Percentiles rank a stretch among this genome's conserved stretches.
phyloP scores from a whole-genome alignment of 148 eudicot genomes.

The Bassia scoparia region DNA sequence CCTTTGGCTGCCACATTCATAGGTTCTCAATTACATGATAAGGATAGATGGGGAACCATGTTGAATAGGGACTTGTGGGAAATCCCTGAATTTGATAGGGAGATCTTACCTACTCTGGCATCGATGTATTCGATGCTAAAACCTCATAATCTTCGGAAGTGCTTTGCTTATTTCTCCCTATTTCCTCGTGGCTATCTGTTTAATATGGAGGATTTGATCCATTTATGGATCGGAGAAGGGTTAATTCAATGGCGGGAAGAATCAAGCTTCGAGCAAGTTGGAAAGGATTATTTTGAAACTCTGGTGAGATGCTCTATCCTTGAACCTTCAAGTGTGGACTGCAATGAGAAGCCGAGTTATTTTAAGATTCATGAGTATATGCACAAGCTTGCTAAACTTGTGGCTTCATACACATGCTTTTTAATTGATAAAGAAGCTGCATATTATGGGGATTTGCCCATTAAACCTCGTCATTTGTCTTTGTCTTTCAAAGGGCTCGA shows the following conservation, averaged over 20 bases:
- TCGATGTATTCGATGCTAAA: background rate
- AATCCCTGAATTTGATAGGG: background rate
- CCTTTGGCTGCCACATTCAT: background rate
- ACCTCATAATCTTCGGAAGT: background rate
- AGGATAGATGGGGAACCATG: too few relatives aligned
- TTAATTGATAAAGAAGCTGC: background rate
- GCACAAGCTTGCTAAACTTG: background rate
- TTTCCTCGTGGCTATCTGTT: background rate
- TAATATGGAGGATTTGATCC: background rate
- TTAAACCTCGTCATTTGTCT: background rate
- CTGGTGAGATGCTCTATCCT: background rate
- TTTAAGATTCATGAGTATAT: background rate
- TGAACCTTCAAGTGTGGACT: background rate
- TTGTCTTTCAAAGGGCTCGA: background rate
- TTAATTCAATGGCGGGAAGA: background rate
- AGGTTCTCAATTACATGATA: background rate
- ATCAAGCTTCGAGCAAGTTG: background rate
- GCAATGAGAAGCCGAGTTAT: background rate
- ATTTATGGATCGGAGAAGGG: background rate
- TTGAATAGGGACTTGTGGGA: background rate
- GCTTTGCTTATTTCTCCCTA: background rate
- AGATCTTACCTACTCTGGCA: background rate
- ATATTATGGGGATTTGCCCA: background rate
- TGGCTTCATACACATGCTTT: background rate
- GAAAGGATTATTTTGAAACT: background rate